Evolutionary conservation across 208 protist species (phyloP), one percentile per base, ranked within the genome.

Genomic region (Blastocrithidia nonstop): DNA sequence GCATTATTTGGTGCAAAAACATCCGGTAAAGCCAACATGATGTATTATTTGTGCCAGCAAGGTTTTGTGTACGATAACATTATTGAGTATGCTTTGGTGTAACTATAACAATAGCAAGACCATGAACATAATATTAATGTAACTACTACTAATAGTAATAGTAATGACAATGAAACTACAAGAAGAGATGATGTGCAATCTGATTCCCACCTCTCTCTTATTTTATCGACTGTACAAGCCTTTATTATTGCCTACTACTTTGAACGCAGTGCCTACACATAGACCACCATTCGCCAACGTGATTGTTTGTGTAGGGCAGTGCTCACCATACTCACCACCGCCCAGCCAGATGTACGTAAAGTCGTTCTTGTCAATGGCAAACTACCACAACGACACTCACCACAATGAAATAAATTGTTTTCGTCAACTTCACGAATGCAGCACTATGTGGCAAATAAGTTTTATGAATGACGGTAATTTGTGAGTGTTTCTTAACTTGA

Each of bases 201-300:
- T n/a, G n/a, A n/a, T n/a, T n/a, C n/a, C n/a, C n/a, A n/a, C n/a
- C n/a, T n/a, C n/a, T n/a, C n/a, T n/a, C n/a, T n/a, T n/a, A 59
- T 78, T n/a, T 20, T 93, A 17, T 62, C 79, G 6, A 62, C 63
- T 0, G 45, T 89, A 0, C 83, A 93, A 43, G 72, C 74, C 19
- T 71, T 82, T 54, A 47, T 87, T 13, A 49, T 42, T 16, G 68
- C 58, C 11, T 77, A 68, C 44, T 85, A 73, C 25, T 86, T 73
- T 50, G 73, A 71, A 46, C 66, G 67, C 27, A 65, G 68, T 26
- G 47, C 68, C 15, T 73, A 79, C 60, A 62, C 75, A 8, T 31
- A 31, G n/a, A 41, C 54, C 23, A 21, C 64, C 57, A 59, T 45
- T 37, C 75, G 73, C 25, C 75, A 70, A 55, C 45, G 50, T 21